Base-by-base conservation (phyloP, 1,139 yeast species). In the Blastobotrys raffinosifermentans region DNA sequence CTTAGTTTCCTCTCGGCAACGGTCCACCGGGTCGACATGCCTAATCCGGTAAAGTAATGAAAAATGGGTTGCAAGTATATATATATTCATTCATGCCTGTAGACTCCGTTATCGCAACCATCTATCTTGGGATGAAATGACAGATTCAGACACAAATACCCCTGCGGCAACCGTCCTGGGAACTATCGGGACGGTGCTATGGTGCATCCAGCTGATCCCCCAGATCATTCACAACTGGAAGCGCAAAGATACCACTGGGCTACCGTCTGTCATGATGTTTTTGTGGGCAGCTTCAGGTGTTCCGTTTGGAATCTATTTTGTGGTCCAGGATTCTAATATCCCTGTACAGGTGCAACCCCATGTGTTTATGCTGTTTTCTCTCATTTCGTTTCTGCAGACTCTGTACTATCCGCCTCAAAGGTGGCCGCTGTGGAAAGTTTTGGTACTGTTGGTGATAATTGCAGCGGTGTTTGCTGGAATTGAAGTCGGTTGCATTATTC, bases 181-280 rank as follows among this genome's bases (percentile, higher is more conserved):
- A n/a, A 85, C 95, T 6, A 69, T 82, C 2, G 96, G 95, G 11
- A 87, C 96, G 0, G 75, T 87, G 4, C 70, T 84, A 44, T 89
- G 96, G 96, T 87, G 96, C 59, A 65, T 87, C 46, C 96, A 89
- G 60, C 66, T 87, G 48, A 69, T 85, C 2, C 96, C 97, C 2
- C 97, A 87, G 58, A 78, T 87, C 36, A 66, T 77, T 37, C 67
- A 77, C 54, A 87, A 89, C 57, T 85, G 72, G 62, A 67, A 68
- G 39, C 70, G 70, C n/a, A 86, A 87, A 52, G 75, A 84, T 54
- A 82, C 94, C 45, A 82, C 79, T 29, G 96, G 97, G 0, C 61
- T 87, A 10, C 95, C 94, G 0, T 86, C 91, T 1, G 15, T 72
- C 29, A 86, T 87, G 95, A 70, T 85, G 75, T 73, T 85, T 41